Percentiles rank a stretch among this genome's conserved stretches.
Conservation (phyloP, 2,329 filamentous ascomycete genomes). For the Thielaviopsis populi region DNA sequence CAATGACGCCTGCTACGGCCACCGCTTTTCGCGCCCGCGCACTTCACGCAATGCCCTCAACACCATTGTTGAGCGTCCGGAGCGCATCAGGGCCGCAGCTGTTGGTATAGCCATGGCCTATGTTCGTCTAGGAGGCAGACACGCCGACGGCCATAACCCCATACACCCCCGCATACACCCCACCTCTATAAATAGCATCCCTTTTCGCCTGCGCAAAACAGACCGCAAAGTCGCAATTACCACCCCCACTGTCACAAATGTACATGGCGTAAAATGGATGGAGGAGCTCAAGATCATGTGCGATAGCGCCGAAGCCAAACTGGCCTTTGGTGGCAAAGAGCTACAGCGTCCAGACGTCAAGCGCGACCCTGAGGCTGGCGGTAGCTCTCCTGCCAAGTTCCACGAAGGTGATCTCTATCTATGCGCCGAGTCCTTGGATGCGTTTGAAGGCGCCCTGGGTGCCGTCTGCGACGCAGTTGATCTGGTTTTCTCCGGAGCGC, state of each 20-base stretch:
- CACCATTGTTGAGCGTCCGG: constrained; percentile 84
- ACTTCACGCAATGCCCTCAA: constrained; percentile 55
- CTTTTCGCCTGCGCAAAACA: constrained; percentile 78
- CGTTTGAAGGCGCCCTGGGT: constrained; percentile 80
- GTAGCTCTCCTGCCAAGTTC: constrained; percentile 35
- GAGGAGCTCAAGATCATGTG: constrained; percentile 78
- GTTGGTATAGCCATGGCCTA: constrained; percentile 77
- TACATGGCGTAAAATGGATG: constrained; percentile 91
- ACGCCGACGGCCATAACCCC: constrained; percentile 54
- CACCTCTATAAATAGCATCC: constrained; percentile 41
- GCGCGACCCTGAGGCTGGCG: constrained; percentile 30
- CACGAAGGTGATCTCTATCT: constrained; percentile 88
- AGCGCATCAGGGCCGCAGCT: constrained; percentile 71
- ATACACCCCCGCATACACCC: constrained; percentile 48
- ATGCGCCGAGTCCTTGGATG: constrained; percentile 68
- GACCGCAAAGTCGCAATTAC: constrained; percentile 53
- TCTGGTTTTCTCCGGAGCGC: constrained; percentile 50
- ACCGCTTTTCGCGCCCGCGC: constrained; percentile 73
- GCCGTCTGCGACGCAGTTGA: constrained; percentile 91
- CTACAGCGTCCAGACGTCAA: constrained; percentile 53
- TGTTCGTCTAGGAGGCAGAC: constrained; percentile 70
- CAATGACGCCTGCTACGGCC: constrained; percentile 89
- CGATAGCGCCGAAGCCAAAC: constrained; percentile 57
- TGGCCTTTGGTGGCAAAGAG: constrained; percentile 66
- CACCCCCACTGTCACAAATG: constrained; percentile 68